A percentile compares a stretch with the other conserved stretches of the same genome.
phyloP scores from a whole-genome alignment of 1,139 yeast species.

The Ogataea hybrid region DNA sequence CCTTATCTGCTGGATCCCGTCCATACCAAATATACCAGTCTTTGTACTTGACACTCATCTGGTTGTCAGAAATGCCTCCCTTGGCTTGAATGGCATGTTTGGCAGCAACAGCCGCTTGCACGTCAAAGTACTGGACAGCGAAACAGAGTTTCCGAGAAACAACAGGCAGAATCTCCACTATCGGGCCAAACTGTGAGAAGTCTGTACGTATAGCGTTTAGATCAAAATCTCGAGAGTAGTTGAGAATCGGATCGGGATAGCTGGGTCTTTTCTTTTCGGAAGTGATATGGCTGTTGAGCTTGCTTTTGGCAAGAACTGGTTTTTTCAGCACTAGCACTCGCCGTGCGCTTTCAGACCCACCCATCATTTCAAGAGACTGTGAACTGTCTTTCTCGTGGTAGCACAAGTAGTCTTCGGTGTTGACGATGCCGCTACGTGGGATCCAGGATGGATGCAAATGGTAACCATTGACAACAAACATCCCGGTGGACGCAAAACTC shows the following conservation, averaged over 20 bases:
- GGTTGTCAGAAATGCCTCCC: constrained; percentile 11
- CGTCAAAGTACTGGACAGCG: constrained; percentile 60
- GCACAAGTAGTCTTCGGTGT: constrained; percentile 8
- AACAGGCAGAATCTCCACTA: constrained; percentile 64
- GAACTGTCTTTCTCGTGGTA: constrained; percentile 6
- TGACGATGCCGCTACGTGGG: constrained; percentile 12
- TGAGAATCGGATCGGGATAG: constrained; percentile 33
- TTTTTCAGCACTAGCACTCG: constrained; percentile 32
- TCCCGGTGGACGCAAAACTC: constrained; percentile 51
- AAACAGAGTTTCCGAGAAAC: constrained; percentile 65
- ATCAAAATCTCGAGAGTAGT: constrained; percentile 36
- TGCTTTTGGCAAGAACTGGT: constrained; percentile 21
- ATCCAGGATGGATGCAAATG: constrained; percentile 38
- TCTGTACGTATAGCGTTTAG: constrained; percentile 44
- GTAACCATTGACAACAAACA: constrained; percentile 62
- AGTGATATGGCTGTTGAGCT: constrained; percentile 11
- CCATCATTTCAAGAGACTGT: constrained; percentile 20
- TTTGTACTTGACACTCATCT: constrained; percentile 46
- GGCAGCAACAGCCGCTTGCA: constrained; percentile 60
- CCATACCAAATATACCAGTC: constrained; percentile 70
- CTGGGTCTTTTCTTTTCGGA: constrained; percentile 21
- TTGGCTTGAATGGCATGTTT: constrained; percentile 39
- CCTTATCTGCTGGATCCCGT: constrained; percentile 63
- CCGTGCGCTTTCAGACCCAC: constrained; percentile 27
- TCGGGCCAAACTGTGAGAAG: constrained; percentile 55